A percentile compares a stretch with the other conserved stretches of the same genome.
These are phyloP conservation scores for Lachancea mirantina DNA, from an alignment of 805 yeast genomes.

Conservation along the genomic window DNA sequence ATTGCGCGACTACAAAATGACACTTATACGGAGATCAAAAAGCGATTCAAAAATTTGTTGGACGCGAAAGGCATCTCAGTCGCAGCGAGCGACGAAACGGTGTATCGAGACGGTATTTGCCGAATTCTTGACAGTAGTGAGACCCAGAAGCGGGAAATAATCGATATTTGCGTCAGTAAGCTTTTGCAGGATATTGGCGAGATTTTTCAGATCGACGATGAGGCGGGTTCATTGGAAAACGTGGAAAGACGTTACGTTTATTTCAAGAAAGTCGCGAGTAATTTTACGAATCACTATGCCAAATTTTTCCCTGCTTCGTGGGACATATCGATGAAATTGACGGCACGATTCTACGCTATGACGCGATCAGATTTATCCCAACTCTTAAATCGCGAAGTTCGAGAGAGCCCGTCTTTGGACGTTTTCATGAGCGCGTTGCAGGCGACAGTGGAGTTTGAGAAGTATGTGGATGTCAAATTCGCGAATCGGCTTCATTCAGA, in stretches of 20 bases:
- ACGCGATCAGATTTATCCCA: conserved; percentile 62
- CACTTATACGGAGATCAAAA: conserved; percentile 20
- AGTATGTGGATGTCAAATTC: conserved; percentile 57
- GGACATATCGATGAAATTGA: conserved; percentile 58
- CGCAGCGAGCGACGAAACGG: conserved; percentile 22
- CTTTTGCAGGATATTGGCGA: conserved; percentile 66
- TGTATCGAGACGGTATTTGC: conserved; percentile 54
- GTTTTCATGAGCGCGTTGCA: conserved; percentile 61
- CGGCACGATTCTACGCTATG: conserved; percentile 54
- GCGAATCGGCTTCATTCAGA: conserved; percentile 32
- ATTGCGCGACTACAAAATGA: conserved; percentile 23
- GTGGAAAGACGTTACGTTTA: conserved; percentile 73
- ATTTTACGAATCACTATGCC: conserved; percentile 46
- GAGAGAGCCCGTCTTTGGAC: conserved; percentile 49
- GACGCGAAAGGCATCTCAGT: conserved; percentile 14
- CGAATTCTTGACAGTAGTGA: conserved; percentile 61
- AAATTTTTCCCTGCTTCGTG: conserved; percentile 62
- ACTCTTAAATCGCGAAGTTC: conserved; percentile 40
- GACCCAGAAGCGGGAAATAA: conserved; percentile 50
- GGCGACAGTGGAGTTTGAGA: conserved; percentile 79
- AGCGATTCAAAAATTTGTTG: conserved; percentile 14
- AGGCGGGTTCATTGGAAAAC: conserved; percentile 92
- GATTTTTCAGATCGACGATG: conserved; percentile 75
- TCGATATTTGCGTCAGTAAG: conserved; percentile 64
- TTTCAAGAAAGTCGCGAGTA: conserved; percentile 61